Percentiles rank a stretch among this genome's conserved stretches.
phyloP scores from a whole-genome alignment of 1,139 yeast species.

The Scheffersomyces stambukii region DNA sequence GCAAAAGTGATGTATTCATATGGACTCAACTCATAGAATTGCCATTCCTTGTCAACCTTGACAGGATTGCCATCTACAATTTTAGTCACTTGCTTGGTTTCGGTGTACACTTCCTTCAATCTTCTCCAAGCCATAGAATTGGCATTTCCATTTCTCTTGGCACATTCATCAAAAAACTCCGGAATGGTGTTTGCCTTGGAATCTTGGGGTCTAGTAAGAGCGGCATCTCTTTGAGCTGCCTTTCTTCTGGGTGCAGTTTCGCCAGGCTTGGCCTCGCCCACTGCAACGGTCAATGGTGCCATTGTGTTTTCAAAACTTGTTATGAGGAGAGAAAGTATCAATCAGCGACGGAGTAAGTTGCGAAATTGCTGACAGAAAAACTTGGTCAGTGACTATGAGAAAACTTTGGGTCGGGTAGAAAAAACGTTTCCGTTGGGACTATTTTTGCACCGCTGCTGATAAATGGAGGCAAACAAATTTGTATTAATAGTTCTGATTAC shows the following conservation, averaged over 20 bases:
- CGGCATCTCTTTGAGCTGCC: slow-evolving; percentile 52
- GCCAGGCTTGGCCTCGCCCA: slow-evolving; percentile 76
- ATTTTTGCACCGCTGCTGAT: too few relatives aligned
- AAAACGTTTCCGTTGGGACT: too few relatives aligned
- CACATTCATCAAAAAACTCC: slow-evolving; percentile 65
- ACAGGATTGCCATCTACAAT: slow-evolving; percentile 70
- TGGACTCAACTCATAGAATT: slow-evolving; percentile 71
- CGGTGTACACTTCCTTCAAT: slow-evolving; percentile 66
- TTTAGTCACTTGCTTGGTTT: slow-evolving; percentile 71
- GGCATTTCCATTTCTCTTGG: slow-evolving; percentile 48
- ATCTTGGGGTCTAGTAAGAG: slow-evolving; percentile 53
- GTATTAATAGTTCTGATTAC: too few relatives aligned
- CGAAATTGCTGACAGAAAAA: too few relatives aligned
- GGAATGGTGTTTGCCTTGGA: slow-evolving; percentile 64
- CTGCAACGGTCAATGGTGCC: slow-evolving; percentile 54
- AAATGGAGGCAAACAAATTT: too few relatives aligned
- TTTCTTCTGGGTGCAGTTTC: slow-evolving; percentile 93
- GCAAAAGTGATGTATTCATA: slow-evolving; percentile 65
- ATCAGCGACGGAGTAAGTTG: too few relatives aligned
- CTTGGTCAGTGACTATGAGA: too few relatives aligned
- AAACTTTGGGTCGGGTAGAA: too few relatives aligned
- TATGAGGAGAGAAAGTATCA: too few relatives aligned
- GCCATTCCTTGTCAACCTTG: slow-evolving; percentile 82
- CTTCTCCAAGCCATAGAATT: slow-evolving; percentile 81
- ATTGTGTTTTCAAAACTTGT: slow-evolving; percentile 11